phyloP scores from a whole-genome alignment of 176 grass and related monocot genomes.

The Bothriochloa decipiens region DNA sequence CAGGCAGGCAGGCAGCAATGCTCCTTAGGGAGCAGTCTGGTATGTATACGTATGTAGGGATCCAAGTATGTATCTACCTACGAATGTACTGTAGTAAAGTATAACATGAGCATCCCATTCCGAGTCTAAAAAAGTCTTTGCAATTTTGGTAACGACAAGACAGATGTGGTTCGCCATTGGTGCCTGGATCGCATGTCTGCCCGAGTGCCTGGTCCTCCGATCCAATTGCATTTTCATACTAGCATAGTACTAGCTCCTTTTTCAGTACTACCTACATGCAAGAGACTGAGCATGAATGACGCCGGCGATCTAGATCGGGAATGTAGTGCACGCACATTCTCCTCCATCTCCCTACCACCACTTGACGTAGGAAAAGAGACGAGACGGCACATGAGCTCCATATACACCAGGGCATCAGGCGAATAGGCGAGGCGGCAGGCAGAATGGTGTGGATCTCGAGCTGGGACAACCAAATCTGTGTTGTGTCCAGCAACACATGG shows the following conservation, averaged over 20 bases:
- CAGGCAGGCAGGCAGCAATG: not conserved
- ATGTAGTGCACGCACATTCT: conserved; percentile 23
- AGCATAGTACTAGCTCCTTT: too few relatives aligned
- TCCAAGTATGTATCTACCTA: conserved; percentile 15
- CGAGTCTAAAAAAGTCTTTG: conserved; percentile 8
- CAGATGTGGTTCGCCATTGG: not conserved
- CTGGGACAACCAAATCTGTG: not conserved
- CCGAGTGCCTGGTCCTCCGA: not conserved
- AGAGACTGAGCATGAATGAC: not conserved
- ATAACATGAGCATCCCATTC: conserved; percentile 13
- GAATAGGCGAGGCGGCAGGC: not conserved
- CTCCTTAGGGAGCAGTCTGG: not conserved
- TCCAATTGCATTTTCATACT: not conserved
- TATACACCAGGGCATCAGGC: not conserved
- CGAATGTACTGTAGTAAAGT: conserved; percentile 17
- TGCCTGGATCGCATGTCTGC: not conserved
- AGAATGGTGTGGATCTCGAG: not conserved
- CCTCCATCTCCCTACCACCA: not conserved
- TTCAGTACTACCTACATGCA: not conserved
- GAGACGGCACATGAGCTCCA: conserved; percentile 16
- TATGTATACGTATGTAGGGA: not conserved
- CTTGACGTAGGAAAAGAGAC: not conserved
- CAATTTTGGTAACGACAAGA: not conserved
- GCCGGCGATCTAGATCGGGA: conserved; percentile 38
- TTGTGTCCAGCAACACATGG: not conserved